Base-by-base conservation (phyloP, 1,284 basidiomycete species). In the Cryptococcus maquisensis region DNA sequence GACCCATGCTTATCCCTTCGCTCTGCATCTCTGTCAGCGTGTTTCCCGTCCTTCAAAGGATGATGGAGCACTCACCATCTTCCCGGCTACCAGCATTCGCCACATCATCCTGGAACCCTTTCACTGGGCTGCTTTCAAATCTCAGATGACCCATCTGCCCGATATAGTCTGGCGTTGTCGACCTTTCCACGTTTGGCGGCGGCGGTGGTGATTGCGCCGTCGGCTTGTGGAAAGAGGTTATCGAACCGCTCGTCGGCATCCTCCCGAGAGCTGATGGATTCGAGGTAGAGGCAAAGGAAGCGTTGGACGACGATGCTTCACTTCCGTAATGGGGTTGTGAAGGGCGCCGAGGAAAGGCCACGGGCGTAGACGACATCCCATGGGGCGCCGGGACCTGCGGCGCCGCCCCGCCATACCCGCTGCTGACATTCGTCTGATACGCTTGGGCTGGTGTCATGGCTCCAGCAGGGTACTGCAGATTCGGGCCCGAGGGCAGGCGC, bases 361-460 rank as follows among this genome's bases (percentile, higher is more conserved):
- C 47, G 3, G 63, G 60, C n/a, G 61, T 58, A 5, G 65, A 65
- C 6, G 61, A 48, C 24, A 48, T 35, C 7, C 42, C 56, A 38
- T 55, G 49, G 7, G 28, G 47, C 54, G 23, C 46, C 39, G 38
- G 46, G 40, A n/a, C 47, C 48, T 32, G 20, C 28, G 10, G 21
- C 41, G 32, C 59, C 57, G 12, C 45, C 51, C 16, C 61, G 57
- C 23, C 61, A 54, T 32, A 32, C 28, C 28, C 28, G 28, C 28
- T 32, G 4, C 28, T 32, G 28, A 32, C 28, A 32, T 32, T 32
- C 7, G 51, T 51, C 39, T 59, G 57, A 49, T 62, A 65, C 3
- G 60, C 54, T 42, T 67, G 65, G 18, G 63, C 61, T 5, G 61
- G 52, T 2, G 61, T 60, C 47, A 63, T 49, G 13, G 51, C 56